Percentiles rank a stretch among this genome's conserved stretches.
Conservation (phyloP, 768 basidiomycete species). For the Rhizopogon vinicolor region DNA sequence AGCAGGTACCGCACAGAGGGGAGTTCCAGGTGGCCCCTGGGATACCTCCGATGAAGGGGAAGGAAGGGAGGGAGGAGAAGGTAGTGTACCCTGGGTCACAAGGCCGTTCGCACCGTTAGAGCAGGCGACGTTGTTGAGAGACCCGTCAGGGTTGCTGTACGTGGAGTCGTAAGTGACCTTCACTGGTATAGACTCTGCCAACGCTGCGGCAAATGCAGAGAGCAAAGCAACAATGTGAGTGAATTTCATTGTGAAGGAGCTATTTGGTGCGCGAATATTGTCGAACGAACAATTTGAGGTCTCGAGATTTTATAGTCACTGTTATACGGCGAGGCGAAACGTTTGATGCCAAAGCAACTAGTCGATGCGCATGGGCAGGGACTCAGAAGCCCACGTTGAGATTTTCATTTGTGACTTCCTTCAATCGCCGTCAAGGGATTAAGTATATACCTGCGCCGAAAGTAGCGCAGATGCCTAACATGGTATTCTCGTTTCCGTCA, state of each 20-base stretch:
- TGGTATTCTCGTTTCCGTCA: too few species aligned
- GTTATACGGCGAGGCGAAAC: not conserved
- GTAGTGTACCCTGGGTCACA: conserved; percentile 7
- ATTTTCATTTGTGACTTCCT: too few species aligned
- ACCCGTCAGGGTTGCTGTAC: too few species aligned
- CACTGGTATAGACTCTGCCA: too few species aligned
- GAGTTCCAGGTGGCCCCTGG: not conserved
- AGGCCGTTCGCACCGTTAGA: conserved; percentile 13
- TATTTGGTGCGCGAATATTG: not conserved
- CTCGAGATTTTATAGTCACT: not conserved
- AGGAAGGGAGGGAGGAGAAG: conserved; percentile 6
- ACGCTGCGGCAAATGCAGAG: not conserved
- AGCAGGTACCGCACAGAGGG: conserved; percentile 4
- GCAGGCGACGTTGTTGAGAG: not conserved
- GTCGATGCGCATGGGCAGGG: too few species aligned
- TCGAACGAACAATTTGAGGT: too few species aligned
- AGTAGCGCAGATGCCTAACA: too few species aligned
- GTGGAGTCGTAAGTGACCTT: too few species aligned
- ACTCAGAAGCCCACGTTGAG: too few species aligned
- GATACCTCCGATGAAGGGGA: conserved; percentile 3
- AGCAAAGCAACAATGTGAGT: not conserved
- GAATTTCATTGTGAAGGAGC: conserved; percentile 1
- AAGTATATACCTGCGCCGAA: not conserved
- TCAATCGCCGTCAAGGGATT: too few species aligned
- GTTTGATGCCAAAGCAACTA: too few species aligned